Percentiles rank a stretch among this genome's conserved stretches.
phyloP scores from a whole-genome alignment of 768 basidiomycete species.

The Suillus hirtellus region DNA sequence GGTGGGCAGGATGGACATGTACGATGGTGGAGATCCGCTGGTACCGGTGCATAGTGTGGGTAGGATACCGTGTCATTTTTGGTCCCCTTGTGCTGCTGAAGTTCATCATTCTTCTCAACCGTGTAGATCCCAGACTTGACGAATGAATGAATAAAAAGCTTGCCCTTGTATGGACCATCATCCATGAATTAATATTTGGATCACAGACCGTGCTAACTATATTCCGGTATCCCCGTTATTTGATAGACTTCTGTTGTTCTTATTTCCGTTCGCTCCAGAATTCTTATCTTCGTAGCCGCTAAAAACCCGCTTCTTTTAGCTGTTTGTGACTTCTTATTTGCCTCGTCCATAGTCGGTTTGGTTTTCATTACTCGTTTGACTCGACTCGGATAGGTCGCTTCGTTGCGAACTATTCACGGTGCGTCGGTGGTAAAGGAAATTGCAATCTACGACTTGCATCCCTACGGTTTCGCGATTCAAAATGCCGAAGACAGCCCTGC shows the following conservation, averaged over 20 bases:
- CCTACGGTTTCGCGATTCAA: background rate
- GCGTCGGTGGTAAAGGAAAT: background rate
- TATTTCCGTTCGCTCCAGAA: background rate
- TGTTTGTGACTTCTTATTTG: background rate
- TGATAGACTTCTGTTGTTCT: background rate
- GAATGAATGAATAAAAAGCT: conserved; percentile 5
- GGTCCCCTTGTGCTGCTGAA: background rate
- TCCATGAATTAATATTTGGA: background rate
- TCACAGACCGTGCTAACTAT: background rate
- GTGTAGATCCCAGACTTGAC: conserved; percentile 6
- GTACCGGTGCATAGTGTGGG: conserved; percentile 33
- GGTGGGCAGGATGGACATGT: conserved; percentile 77
- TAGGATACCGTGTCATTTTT: background rate
- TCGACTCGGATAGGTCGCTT: background rate
- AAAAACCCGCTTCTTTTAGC: background rate
- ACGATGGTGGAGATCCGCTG: conserved; percentile 78
- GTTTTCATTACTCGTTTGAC: background rate
- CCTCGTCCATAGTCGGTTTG: background rate
- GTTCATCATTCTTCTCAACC: background rate
- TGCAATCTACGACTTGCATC: background rate
- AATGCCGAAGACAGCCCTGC: no score
- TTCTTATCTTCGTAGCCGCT: background rate
- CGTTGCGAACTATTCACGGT: background rate
- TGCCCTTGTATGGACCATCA: background rate
- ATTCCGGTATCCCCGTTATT: background rate